Evolutionary conservation across 2,329 filamentous ascomycete species (phyloP).

Genomic region (Graphiopsis chlorocephala): DNA sequence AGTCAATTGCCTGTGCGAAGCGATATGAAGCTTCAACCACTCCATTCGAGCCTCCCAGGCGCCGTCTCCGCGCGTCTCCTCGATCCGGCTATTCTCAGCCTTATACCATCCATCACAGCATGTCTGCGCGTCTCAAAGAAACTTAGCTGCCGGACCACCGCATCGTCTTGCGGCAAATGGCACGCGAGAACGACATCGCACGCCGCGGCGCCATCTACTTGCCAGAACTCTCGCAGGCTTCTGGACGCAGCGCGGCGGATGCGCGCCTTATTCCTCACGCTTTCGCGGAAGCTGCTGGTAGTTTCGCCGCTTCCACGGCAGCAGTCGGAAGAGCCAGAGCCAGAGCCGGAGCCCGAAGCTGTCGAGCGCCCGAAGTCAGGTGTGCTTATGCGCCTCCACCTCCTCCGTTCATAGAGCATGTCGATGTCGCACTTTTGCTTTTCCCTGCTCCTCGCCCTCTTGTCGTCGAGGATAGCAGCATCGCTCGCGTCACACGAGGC

Average conservation of each 20-base stretch:
- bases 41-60: slow-evolving; percentile 18
- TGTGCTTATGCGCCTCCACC: slow-evolving; percentile 3
- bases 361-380: slow-evolving; percentile 6
- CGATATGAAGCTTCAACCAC: background rate
- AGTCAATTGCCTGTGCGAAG: background rate
- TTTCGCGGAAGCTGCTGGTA: background rate
- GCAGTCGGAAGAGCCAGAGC: background rate
- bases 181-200: slow-evolving; percentile 16
- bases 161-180: background rate
- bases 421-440: background rate
- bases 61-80: slow-evolving; percentile 25
- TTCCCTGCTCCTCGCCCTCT: background rate
- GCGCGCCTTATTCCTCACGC: background rate
- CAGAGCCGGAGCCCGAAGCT: background rate
- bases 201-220: slow-evolving; percentile 14
- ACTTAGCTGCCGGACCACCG: background rate
- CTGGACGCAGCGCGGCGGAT: slow-evolving; percentile 13
- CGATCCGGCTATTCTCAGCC: slow-evolving; percentile 23
- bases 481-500: slow-evolving; percentile 3
- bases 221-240: slow-evolving; percentile 16
- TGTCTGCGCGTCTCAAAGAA: slow-evolving; percentile 14
- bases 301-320: background rate
- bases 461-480: background rate
- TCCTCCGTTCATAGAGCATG: slow-evolving; percentile 11
- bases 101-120: slow-evolving; percentile 24